phyloP scores from a whole-genome alignment of 1,284 basidiomycete species.

The Malassezia sp. region DNA sequence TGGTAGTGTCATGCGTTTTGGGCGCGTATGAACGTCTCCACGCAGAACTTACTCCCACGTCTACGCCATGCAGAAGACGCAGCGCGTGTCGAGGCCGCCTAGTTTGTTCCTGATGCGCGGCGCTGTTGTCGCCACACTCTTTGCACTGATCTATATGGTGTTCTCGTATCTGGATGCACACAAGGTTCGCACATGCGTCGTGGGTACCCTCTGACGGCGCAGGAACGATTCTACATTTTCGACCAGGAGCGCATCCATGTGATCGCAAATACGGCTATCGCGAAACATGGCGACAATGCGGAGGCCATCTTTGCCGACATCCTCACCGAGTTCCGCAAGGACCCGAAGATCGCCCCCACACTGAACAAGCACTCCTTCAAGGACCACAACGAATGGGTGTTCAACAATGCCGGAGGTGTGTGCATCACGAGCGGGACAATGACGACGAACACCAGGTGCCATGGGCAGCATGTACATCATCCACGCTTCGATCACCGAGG shows the following conservation, averaged over 20 bases:
- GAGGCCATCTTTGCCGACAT: constrained; percentile 40
- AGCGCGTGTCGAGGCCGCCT: background rate
- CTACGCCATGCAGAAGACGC: background rate
- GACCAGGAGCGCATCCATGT: constrained; percentile 30
- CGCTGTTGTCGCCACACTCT: constrained; percentile 8
- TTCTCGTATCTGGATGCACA: constrained; percentile 2
- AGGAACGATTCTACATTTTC: constrained; percentile 38
- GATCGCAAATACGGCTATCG: constrained; percentile 26
- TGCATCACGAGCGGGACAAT: too few species aligned
- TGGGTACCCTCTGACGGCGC: background rate
- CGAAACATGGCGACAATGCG: constrained; percentile 28
- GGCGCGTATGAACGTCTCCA: too few species aligned
- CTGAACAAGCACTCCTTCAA: constrained; percentile 34
- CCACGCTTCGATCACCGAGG: constrained; percentile 79
- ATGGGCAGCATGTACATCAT: constrained; percentile 97
- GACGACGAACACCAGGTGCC: constrained; percentile 49
- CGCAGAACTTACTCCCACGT: background rate
- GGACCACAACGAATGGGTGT: constrained; percentile 68
- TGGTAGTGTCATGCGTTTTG: too few species aligned
- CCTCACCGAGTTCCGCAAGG: constrained; percentile 23
- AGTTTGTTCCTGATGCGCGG: constrained; percentile 1
- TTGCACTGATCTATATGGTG: constrained; percentile 5
- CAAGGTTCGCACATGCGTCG: constrained; percentile 1
- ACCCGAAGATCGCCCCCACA: constrained; percentile 30
- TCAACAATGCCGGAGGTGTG: constrained; percentile 84